These are phyloP conservation scores for Aspergillus spinulosporus DNA, from an alignment of 2,329 filamentous ascomycete species.

Conservation along the genomic window DNA sequence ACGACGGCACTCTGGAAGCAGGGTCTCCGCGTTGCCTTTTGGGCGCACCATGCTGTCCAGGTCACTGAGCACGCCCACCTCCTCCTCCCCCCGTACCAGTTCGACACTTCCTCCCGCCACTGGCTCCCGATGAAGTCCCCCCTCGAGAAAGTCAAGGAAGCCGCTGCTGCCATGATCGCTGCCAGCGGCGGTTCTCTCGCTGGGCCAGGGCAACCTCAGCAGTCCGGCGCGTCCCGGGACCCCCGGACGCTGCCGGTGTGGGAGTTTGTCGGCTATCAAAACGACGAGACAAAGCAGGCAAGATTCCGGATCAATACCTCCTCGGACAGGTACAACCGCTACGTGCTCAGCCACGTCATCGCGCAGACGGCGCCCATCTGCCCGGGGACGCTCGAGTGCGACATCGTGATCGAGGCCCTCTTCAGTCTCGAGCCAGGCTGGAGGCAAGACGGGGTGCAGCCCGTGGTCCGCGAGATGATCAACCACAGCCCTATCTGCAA, in stretches of 20 bases:
- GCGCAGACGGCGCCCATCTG: slow-evolving; percentile 41
- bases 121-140: neutral
- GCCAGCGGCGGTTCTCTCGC: too few relatives aligned
- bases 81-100: neutral
- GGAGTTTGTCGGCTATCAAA: neutral
- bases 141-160: neutral
- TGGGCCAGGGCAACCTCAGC: neutral
- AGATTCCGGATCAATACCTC: slow-evolving; percentile 48
- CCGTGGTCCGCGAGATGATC: slow-evolving; percentile 30
- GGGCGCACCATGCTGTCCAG: neutral
- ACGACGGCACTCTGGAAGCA: slow-evolving; percentile 42
- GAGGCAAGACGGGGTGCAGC: slow-evolving; percentile 13
- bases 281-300: neutral
- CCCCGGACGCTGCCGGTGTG: neutral
- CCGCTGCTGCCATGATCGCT: neutral
- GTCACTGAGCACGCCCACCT: neutral
- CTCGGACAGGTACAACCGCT: slow-evolving; percentile 32
- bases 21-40: slow-evolving; percentile 28
- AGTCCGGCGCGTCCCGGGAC: neutral
- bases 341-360: slow-evolving; percentile 44
- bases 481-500: slow-evolving; percentile 36
- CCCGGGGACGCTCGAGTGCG: slow-evolving; percentile 44
- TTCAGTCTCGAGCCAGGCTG: slow-evolving; percentile 32
- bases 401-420: slow-evolving; percentile 35
- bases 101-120: neutral